Conservation (phyloP, 148 eudicot genomes). For the Cornus suecica region DNA sequence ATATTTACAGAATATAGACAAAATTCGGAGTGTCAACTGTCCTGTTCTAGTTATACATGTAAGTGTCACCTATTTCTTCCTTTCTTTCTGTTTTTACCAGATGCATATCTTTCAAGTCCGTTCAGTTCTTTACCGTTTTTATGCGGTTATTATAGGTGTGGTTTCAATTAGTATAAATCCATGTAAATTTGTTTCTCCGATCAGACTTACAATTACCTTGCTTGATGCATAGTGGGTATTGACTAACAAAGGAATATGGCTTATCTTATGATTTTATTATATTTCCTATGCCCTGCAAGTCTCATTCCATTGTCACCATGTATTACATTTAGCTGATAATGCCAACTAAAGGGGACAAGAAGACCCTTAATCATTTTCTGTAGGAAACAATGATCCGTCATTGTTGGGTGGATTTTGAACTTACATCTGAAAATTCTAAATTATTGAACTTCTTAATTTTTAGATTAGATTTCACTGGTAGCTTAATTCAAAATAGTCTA, state of each 20-base stretch:
- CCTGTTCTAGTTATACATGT: constrained; percentile 96
- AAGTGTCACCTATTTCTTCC: constrained; percentile 29
- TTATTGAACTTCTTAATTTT: background rate
- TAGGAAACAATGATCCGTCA: background rate
- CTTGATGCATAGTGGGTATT: background rate
- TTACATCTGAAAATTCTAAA: too few relatives aligned
- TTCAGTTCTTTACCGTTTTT: background rate
- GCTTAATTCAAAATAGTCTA: background rate
- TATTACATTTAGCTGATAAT: background rate
- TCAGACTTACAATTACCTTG: background rate
- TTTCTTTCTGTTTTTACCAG: background rate
- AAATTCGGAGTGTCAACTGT: constrained; percentile 75
- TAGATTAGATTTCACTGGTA: background rate
- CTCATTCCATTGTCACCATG: background rate
- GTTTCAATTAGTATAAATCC: background rate
- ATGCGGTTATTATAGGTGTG: background rate
- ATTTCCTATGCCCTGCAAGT: background rate
- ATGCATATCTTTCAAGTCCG: background rate
- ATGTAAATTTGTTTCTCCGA: background rate
- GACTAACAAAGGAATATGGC: background rate
- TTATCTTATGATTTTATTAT: background rate
- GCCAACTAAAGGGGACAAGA: background rate
- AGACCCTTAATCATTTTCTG: background rate
- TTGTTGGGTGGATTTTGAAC: too few relatives aligned
- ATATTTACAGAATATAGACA: constrained; percentile 84